These are phyloP conservation scores for Calycina herbarum DNA, from an alignment of 2,329 filamentous ascomycete species.

Conservation along the genomic window DNA sequence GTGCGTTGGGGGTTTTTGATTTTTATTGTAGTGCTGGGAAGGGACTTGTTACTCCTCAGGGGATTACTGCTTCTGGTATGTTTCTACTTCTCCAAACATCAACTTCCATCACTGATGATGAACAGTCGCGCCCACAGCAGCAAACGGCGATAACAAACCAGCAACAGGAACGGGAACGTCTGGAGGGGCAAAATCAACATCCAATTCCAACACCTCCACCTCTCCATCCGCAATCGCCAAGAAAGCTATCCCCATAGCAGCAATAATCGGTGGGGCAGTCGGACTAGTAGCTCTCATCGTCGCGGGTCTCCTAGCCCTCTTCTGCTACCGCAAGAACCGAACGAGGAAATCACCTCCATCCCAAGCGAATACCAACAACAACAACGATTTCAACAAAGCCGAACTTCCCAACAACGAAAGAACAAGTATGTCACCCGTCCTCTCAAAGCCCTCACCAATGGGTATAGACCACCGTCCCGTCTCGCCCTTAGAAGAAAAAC, in stretches of 20 bases:
- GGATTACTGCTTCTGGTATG: slow-evolving; percentile 19
- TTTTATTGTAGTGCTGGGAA: slow-evolving; percentile 25
- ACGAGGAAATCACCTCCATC: not conserved
- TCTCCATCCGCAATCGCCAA: not conserved
- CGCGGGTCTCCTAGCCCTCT: slow-evolving; percentile 14
- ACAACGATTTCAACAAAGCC: slow-evolving; percentile 4
- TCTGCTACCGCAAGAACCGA: slow-evolving; percentile 16
- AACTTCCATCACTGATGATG: not conserved
- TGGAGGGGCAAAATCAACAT: not conserved
- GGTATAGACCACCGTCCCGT: slow-evolving; percentile 7
- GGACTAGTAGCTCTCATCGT: slow-evolving; percentile 15
- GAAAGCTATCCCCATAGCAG: slow-evolving; percentile 14
- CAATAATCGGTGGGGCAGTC: slow-evolving; percentile 19
- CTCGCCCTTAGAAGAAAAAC: slow-evolving; percentile 6
- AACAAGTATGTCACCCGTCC: slow-evolving; percentile 4
- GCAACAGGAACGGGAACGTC: slow-evolving; percentile 4
- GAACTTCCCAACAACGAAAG: slow-evolving; percentile 5
- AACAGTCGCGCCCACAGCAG: slow-evolving; percentile 6
- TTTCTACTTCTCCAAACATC: not conserved
- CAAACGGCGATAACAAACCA: slow-evolving; percentile 1
- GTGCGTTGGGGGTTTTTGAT: slow-evolving; percentile 20
- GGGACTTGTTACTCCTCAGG: slow-evolving; percentile 18
- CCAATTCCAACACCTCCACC: not conserved
- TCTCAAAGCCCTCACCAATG: slow-evolving; percentile 2
- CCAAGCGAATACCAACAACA: not conserved